These are phyloP conservation scores for Termitomyces sp. DNA, from an alignment of 768 basidiomycete genomes.

Conservation along the genomic window DNA sequence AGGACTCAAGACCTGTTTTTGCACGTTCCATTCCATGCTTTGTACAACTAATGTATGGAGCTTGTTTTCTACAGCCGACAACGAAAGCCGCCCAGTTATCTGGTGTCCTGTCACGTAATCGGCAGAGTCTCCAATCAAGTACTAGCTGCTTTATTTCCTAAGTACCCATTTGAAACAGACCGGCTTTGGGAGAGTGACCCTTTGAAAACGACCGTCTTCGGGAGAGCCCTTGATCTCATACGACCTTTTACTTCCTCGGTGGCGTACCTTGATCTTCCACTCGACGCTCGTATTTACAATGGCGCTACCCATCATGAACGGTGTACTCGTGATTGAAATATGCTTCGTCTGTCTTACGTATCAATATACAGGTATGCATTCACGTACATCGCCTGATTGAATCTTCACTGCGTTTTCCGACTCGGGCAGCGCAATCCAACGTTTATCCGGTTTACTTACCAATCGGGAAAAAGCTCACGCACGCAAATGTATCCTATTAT, in stretches of 20 bases:
- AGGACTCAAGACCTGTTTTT: neutral
- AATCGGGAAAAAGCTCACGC: neutral
- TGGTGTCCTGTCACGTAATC: too few relatives aligned
- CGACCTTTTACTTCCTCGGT: neutral
- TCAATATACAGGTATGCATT: neutral
- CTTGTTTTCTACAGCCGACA: too few relatives aligned
- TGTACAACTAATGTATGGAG: neutral
- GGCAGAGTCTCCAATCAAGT: too few relatives aligned
- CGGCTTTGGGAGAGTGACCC: too few relatives aligned
- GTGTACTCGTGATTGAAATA: neutral
- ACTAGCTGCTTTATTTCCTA: too few relatives aligned
- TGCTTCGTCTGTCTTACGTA: neutral
- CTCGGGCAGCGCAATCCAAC: neutral
- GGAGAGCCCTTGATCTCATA: neutral
- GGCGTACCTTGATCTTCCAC: neutral
- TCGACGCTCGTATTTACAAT: neutral
- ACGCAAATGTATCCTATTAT: neutral
- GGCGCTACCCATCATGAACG: neutral
- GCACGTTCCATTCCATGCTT: neutral
- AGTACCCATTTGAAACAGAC: too few relatives aligned
- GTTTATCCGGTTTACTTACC: neutral
- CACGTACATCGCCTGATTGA: neutral
- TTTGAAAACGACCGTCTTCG: neutral
- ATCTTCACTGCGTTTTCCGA: neutral
- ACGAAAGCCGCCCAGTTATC: neutral